Conservation (phyloP, 768 basidiomycete species). For the Rhizopogon vesiculosus region DNA sequence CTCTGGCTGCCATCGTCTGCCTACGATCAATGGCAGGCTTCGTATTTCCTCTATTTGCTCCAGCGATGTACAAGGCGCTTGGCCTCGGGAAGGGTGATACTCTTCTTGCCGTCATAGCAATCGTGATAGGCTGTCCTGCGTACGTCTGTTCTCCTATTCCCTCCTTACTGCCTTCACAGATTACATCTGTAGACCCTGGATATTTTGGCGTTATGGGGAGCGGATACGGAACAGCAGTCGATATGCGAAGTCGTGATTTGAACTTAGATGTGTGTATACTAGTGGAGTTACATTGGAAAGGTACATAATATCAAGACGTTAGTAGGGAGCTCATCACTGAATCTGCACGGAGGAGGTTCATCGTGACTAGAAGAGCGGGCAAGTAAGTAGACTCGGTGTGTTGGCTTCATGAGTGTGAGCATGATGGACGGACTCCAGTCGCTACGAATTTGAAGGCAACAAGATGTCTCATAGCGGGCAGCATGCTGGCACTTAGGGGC, state of each 20-base stretch:
- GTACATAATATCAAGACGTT: too few relatives aligned
- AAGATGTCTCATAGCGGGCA: too few relatives aligned
- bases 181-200: constrained; percentile 30
- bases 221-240: constrained; percentile 46
- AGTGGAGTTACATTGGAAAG: too few relatives aligned
- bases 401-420: too few relatives aligned
- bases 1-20: constrained; percentile 60
- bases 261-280: too few relatives aligned
- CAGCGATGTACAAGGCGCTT: constrained; percentile 57
- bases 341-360: too few relatives aligned
- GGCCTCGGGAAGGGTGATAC: constrained; percentile 72
- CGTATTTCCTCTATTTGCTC: constrained; percentile 73
- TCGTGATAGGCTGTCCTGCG: constrained; percentile 58
- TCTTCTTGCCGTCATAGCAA: constrained; percentile 52
- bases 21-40: constrained; percentile 68
- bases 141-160: constrained; percentile 7
- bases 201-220: constrained; percentile 43
- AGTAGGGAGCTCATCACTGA: too few relatives aligned
- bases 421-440: too few relatives aligned
- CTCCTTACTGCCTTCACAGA: background rate
- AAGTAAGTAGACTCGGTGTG: too few relatives aligned
- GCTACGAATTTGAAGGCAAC: too few relatives aligned
- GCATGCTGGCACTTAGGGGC: too few relatives aligned
- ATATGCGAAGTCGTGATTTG: constrained; percentile 24
- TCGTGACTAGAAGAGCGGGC: too few relatives aligned